A percentile compares a stretch with the other conserved stretches of the same genome.
phyloP scores from a whole-genome alignment of 495 filamentous ascomycete genomes.

The Neurospora pannonica region DNA sequence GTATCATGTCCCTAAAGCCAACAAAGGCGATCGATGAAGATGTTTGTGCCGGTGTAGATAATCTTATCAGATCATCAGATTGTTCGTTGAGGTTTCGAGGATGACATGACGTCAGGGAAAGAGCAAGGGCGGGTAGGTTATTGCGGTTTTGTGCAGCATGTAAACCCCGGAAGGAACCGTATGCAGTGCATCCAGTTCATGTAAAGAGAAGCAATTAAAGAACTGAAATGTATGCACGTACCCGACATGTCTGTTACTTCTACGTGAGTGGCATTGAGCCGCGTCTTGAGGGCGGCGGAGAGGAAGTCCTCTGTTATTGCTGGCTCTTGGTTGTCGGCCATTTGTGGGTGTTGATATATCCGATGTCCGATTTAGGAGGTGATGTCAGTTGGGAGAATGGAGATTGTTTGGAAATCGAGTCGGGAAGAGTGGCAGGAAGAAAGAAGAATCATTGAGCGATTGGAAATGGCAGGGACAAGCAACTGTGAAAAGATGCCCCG shows the following conservation, averaged over 20 bases:
- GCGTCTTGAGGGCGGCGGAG: conserved; percentile 55
- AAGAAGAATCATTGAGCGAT: too few species aligned
- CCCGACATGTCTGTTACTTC: conserved; percentile 91
- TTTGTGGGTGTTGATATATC: conserved; percentile 7
- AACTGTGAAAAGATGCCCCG: neutral
- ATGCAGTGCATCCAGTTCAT: too few species aligned
- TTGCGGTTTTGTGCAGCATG: neutral
- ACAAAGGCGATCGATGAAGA: too few species aligned
- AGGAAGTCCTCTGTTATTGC: conserved; percentile 64
- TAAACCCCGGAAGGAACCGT: neutral
- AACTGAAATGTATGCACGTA: conserved; percentile 28
- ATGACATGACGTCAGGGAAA: conserved; percentile 18
- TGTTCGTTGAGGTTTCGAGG: neutral
- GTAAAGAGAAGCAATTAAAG: neutral
- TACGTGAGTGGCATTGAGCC: conserved; percentile 73
- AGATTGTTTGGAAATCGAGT: neutral
- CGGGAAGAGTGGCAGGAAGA: neutral
- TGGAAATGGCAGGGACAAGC: neutral
- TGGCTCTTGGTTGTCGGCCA: conserved; percentile 31
- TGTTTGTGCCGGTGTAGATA: neutral
- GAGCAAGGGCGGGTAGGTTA: neutral
- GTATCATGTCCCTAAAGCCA: too few species aligned
- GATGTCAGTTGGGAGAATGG: neutral
- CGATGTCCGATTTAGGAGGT: neutral
- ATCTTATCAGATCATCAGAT: neutral